Conservation (phyloP, 306 rosid genomes). For the Gynostemma pentaphyllum region DNA sequence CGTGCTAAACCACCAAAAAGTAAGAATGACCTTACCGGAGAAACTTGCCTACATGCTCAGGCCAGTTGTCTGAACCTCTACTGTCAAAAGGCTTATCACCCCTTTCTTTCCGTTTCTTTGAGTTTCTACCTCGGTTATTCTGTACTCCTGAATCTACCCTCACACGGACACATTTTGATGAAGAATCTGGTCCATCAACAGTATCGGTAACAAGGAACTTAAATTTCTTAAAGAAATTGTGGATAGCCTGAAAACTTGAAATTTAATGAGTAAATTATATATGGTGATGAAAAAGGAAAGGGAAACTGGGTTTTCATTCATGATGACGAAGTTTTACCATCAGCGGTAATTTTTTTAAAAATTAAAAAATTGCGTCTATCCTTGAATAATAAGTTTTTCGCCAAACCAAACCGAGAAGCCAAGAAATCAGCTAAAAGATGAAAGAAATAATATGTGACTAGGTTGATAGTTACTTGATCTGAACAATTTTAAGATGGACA, state of each 20-base stretch:
- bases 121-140: slow-evolving; percentile 40
- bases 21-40: slow-evolving; percentile 38
- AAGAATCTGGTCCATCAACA: slow-evolving; percentile 78
- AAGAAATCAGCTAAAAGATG: not conserved
- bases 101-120: slow-evolving; percentile 75
- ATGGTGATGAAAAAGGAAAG: not conserved
- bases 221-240: slow-evolving; percentile 76
- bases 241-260: slow-evolving; percentile 55
- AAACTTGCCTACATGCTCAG: slow-evolving; percentile 59
- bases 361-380: not conserved
- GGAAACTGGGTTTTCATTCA: no score
- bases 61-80: slow-evolving; percentile 87
- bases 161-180: slow-evolving; percentile 86
- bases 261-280: slow-evolving; percentile 1
- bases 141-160: slow-evolving; percentile 50
- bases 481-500: not conserved
- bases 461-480: not conserved
- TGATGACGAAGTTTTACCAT: not conserved
- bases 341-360: not conserved
- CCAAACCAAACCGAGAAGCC: not conserved
- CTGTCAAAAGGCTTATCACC: slow-evolving; percentile 80
- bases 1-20: not conserved
- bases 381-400: not conserved
- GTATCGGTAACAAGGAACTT: slow-evolving; percentile 83
- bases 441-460: not conserved